Base-by-base conservation (phyloP, 2,329 filamentous ascomycete genomes). In the Beauveria varroae region DNA sequence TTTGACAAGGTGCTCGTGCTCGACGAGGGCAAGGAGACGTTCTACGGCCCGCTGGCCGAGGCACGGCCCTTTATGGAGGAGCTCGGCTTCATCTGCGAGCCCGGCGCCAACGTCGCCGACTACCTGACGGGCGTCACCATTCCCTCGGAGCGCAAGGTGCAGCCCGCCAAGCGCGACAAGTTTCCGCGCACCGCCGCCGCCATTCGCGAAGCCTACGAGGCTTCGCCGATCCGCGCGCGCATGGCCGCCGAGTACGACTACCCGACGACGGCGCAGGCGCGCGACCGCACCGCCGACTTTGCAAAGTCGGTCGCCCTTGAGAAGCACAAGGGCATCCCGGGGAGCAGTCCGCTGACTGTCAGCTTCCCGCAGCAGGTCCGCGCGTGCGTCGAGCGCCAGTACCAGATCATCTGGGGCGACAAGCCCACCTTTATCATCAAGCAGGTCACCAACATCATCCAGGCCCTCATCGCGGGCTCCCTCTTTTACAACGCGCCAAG, bases 1-100 rank as follows among this genome's bases (percentile, higher is more conserved):
- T 89, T 90, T 68, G 86, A 90, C 69, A 90, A 89, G 68, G 86
- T 89, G 0, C 76, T 89, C 0, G 80, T 90, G 9, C 78, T 90
- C 3, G 86, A 89, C 52, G 80, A 84, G 62, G 87, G 87, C 52
- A 83, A 85, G 63, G 71, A 89, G 65, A 79, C 88, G 51, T 90
- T 81, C 73, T 89, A 87, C 64, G 87, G 87, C 0, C 79, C 85
- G 0, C 74, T 78, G 65, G 72, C 77, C 6, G 76, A 86, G 63
- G 87, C 87, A 0, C 73, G 78, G 5, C 81, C 83, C 0, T 90
- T 86, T 67, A 86, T 90, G 79, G 85, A 88, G 67, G 71, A 76
- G 0, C 73, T 86, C 1, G 87, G 87, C 0, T 89, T 90, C 67
- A 67, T 84, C 26, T 89, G 83, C 66, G 77, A 78, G 0, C 79